A percentile compares a stretch with the other conserved stretches of the same genome.
Conservation (phyloP, 139 green algal species). For the Closterium sp. region DNA sequence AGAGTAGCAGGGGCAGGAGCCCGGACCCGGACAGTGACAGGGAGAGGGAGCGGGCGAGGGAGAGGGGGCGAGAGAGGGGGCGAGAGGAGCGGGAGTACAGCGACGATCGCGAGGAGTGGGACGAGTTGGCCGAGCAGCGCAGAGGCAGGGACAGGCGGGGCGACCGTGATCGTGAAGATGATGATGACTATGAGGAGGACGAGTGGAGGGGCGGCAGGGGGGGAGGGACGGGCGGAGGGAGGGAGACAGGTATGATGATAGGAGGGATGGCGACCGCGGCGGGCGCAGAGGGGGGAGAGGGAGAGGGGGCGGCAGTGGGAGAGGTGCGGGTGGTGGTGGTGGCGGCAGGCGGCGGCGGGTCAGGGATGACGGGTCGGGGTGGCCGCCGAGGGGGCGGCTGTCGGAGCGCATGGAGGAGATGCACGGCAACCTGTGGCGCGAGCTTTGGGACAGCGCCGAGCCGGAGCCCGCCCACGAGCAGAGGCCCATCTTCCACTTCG, state of each 20-base stretch:
- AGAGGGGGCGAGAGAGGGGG: background rate
- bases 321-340: background rate
- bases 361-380: background rate
- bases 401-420: conserved; percentile 34
- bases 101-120: background rate
- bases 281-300: background rate
- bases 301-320: background rate
- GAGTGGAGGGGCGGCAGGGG: background rate
- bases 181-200: background rate
- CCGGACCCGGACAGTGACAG: too few species aligned
- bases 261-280: background rate
- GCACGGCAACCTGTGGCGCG: conserved; percentile 58
- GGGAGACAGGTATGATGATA: background rate
- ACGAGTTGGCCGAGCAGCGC: background rate
- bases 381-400: conserved; percentile 25
- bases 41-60: background rate
- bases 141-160: background rate
- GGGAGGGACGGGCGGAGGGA: background rate
- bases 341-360: background rate
- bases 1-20: too few species aligned
- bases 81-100: background rate
- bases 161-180: background rate
- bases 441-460: conserved; percentile 64
- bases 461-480: conserved; percentile 13
- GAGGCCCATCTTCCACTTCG: conserved; percentile 44